Base-by-base conservation (phyloP, 2,329 filamentous ascomycete genomes). In the Cylindrodendrum hubeiense region DNA sequence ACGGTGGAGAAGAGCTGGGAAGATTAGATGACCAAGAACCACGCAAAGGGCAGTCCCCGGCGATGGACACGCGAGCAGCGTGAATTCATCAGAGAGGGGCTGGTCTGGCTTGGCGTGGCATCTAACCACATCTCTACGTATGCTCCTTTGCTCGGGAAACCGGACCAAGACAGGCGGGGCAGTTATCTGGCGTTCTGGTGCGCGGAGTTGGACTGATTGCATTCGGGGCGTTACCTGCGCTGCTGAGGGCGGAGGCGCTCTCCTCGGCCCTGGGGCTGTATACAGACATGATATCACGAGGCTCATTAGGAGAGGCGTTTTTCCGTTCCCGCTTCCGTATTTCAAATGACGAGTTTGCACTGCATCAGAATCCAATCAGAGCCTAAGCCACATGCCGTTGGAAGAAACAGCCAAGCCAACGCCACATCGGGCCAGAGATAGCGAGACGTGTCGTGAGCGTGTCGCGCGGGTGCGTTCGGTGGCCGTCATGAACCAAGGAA, bases 1-100 rank as follows among this genome's bases (percentile, higher is more conserved):
- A 98, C 95, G 0, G 96, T 99, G 17, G 96, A 99, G 86, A 98
- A 98, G 89, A 98, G 95, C 84, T 99, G 96, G 96, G 96, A 98
- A 69, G 95, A 98, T 76, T 97, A 74, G 78, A 54, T 10, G 22
- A 21, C 21, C 17, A 47, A 30, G 22, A 33, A 13, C 26, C 33
- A 47, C 19, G 54, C 24, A 21, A 54, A 34, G 44, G 17, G 56
- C 53, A n/a, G 43, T 17, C 46, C 44, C 49, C 43, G 53, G 43
- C 21, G 13, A 54, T 55, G 49, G 62, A 33, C 55, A 60, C 44
- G 56, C 56, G 56, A 60, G 56, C 51, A 53, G 49, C 30, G 39
- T 47, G 19, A 43, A 39, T 47, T 43, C n/a, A 51, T n/a, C 19
- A 30, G 5, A 26, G 19, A 22, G 41, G 54, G 49, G 41, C 41